Percentiles rank a stretch among this genome's conserved stretches.
Evolutionary conservation across 1,139 yeast genomes (phyloP).

Genomic region (Lodderomyces pseudojiufengensis): DNA sequence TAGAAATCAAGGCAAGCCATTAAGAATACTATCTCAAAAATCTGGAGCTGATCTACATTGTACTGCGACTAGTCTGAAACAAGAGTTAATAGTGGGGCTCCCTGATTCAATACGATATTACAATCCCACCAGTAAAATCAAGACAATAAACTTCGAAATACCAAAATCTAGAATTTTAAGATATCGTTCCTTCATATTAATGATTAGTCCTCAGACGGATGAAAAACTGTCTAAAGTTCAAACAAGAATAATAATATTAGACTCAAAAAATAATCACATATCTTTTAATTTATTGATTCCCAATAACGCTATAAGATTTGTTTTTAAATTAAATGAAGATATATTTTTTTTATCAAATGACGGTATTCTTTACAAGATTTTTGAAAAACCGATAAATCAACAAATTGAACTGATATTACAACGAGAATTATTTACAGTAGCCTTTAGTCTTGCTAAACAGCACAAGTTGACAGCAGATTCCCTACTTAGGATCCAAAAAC

Average conservation of each 20-base stretch:
- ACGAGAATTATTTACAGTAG: conserved; percentile 69
- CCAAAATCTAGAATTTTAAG: conserved; percentile 53
- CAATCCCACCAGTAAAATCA: conserved; percentile 52
- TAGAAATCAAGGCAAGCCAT: conserved; percentile 67
- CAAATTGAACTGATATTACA: conserved; percentile 70
- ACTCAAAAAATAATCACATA: conserved; percentile 63
- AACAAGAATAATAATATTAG: conserved; percentile 62
- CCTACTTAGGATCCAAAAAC: conserved; percentile 53
- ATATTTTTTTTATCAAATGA: conserved; percentile 66
- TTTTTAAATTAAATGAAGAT: conserved; percentile 54
- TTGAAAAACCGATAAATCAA: conserved; percentile 61
- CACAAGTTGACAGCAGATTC: conserved; percentile 34
- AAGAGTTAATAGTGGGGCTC: conserved; percentile 51
- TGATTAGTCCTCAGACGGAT: conserved; percentile 47
- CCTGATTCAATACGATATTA: conserved; percentile 52
- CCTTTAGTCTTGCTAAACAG: conserved; percentile 64
- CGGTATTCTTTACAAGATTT: conserved; percentile 67
- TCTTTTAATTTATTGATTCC: conserved; percentile 70
- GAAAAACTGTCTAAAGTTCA: conserved; percentile 12
- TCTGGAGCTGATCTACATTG: conserved; percentile 76
- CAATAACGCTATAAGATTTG: conserved; percentile 51
- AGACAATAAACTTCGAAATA: conserved; percentile 55
- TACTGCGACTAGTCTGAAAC: conserved; percentile 32
- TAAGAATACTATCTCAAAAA: conserved; percentile 54
- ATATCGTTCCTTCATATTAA: conserved; percentile 42